These are phyloP conservation scores for Eucalyptus pumila DNA, from an alignment of 345 rosid species.

Conservation along the genomic window DNA sequence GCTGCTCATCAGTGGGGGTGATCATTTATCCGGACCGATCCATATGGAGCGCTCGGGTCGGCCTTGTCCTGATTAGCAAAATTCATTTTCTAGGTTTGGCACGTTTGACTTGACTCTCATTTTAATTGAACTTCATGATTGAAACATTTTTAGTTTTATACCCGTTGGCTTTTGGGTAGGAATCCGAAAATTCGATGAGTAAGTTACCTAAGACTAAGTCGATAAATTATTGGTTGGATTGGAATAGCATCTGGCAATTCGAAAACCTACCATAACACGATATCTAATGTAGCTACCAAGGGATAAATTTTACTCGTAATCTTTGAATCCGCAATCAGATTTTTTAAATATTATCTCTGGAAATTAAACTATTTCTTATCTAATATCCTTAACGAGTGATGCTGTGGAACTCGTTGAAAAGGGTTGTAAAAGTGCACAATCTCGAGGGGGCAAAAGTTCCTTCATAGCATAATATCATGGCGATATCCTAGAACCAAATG, in stretches of 20 bases:
- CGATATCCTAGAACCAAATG: no score
- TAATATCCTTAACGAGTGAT: not conserved
- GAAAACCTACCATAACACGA: no score
- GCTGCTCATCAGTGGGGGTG: not conserved
- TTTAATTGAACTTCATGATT: not conserved
- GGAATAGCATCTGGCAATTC: no score
- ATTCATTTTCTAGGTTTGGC: not conserved
- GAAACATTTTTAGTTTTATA: not conserved
- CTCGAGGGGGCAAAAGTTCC: not conserved
- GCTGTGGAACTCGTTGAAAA: not conserved
- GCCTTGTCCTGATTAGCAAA: no score
- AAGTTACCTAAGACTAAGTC: no score
- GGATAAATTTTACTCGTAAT: not conserved
- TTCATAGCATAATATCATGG: no score
- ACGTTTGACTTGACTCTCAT: not conserved
- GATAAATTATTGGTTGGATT: not conserved
- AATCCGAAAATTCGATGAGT: accelerated
- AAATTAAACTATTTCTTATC: not conserved
- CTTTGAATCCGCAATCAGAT: accelerated
- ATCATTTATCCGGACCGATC: no score
- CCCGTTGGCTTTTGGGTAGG: accelerated
- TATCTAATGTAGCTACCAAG: not conserved
- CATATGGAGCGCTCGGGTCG: no score
- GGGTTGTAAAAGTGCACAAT: not conserved
- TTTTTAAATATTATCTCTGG: not conserved